Evolutionary conservation across 768 basidiomycete species (phyloP).

Genomic region (Hygrocybe coccinea): DNA sequence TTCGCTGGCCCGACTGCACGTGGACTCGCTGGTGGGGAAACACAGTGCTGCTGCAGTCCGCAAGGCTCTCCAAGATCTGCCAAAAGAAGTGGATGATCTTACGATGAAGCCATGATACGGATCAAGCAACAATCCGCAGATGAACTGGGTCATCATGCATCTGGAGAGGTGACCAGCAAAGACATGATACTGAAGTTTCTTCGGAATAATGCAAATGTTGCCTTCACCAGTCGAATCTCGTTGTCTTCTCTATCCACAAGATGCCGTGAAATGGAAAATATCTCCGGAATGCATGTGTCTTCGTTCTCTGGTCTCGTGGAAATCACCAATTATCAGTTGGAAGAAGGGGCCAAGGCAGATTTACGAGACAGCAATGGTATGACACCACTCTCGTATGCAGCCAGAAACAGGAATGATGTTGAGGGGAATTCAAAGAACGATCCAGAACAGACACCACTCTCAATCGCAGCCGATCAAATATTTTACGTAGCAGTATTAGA

Average conservation of each 20-base stretch:
- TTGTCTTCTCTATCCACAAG: not conserved
- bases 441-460: no score
- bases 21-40: conserved; percentile 1
- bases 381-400: conserved; percentile 7
- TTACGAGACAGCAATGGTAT: conserved; percentile 3
- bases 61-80: not conserved
- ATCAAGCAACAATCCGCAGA: conserved; percentile 4
- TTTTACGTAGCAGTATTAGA: no score
- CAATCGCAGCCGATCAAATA: no score
- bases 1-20: conserved; percentile 8
- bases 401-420: no score
- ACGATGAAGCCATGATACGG: conserved; percentile 7
- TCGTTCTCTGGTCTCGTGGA: conserved; percentile 4
- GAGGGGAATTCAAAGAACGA: no score
- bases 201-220: not conserved
- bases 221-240: not conserved
- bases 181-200: conserved; percentile 3
- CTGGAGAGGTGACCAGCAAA: no score
- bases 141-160: no score
- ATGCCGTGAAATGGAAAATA: not conserved
- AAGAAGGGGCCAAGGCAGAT: not conserved
- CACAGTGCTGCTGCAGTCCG: not conserved
- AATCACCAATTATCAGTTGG: conserved; percentile 3
- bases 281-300: conserved; percentile 5
- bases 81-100: not conserved